Evolutionary conservation across 768 basidiomycete species (phyloP).

Genomic region (Paxillus involutus): DNA sequence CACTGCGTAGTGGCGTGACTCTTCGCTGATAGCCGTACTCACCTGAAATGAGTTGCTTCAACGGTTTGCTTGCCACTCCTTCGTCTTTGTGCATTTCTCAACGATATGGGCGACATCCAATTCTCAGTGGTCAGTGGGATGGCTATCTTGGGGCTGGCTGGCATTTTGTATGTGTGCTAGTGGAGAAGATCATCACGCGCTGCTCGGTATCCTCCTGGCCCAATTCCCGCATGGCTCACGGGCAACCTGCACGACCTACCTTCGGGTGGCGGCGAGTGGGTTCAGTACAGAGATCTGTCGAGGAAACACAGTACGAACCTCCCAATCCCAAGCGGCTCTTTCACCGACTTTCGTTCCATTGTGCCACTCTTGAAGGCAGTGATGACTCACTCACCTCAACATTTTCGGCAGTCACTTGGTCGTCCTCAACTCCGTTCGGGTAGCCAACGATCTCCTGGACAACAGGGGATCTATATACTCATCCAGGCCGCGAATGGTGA

Average conservation of each 20-base stretch:
- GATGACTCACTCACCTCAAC: neutral
- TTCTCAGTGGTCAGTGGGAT: neutral
- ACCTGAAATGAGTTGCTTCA: no score
- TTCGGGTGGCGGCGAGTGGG: conserved; percentile 46
- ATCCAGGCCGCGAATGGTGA: neutral
- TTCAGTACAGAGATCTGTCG: conserved; percentile 12
- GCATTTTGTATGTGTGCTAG: neutral
- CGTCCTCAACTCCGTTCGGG: conserved; percentile 44
- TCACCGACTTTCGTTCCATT: neutral
- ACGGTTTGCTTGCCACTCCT: no score
- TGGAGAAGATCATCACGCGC: neutral
- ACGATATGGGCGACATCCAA: no score
- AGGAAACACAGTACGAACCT: conserved; percentile 43
- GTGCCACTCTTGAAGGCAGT: neutral
- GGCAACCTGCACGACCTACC: conserved; percentile 60
- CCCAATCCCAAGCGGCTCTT: no score
- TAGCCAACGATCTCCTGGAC: conserved; percentile 44
- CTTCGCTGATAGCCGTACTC: no score
- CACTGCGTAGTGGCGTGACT: no score
- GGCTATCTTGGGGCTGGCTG: neutral
- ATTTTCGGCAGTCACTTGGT: conserved; percentile 46
- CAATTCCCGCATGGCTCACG: conserved; percentile 32
- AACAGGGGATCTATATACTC: conserved; percentile 52
- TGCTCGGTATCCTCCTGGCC: conserved; percentile 2
- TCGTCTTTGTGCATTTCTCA: no score